Evolutionary conservation across 2,329 filamentous ascomycete genomes (phyloP), one percentile per base, ranked within the genome.

Genomic region (Talaromyces sp.): DNA sequence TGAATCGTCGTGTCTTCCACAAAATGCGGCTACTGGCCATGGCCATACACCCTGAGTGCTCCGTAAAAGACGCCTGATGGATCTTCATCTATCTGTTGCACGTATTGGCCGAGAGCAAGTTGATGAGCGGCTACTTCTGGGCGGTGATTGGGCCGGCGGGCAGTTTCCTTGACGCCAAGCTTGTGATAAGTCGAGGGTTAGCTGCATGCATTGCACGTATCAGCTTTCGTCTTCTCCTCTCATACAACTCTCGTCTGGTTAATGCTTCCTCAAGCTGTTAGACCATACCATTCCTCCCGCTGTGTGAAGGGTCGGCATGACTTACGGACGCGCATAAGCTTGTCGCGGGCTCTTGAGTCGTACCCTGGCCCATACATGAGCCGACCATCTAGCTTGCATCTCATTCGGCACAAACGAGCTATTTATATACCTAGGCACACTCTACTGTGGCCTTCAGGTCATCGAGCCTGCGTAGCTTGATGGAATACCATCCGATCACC

Each of bases 141-240:
- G 19, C 50, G 35, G 37, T 25, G 50, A 63, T 63, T 63, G 61
- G 61, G 15, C 22, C 7, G 17, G 37, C 43, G n/a, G 31, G 3
- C 43, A 33, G 59, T 25, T 37, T 62, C 19, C 27, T 43, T 13
- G 31, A 49, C 27, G 58, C 58, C 58, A 47, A 39, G 60, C 9
- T 10, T 54, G 61, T 63, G 61, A 63, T 22, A 22, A 49, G 60
- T 62, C 50, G 19, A 35, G 39, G 61, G 43, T 22, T 47, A 57
- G 61, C 39, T 63, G 61, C 61, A 45, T n/a, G 19, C 45, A 11
- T 57, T 39, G 45, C 61, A 33, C 61, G 61, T 62, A 54, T 62
- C 61, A 56, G 31, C 22, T 43, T n/a, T 25, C 37, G 17, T 45
- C 56, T 59, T 45, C 56, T 41, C 52, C 15, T 27, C 49, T 17